A percentile compares a stretch with the other conserved stretches of the same genome.
Evolutionary conservation across 2,329 filamentous ascomycete species (phyloP).

Genomic region (Diatrype stigma): DNA sequence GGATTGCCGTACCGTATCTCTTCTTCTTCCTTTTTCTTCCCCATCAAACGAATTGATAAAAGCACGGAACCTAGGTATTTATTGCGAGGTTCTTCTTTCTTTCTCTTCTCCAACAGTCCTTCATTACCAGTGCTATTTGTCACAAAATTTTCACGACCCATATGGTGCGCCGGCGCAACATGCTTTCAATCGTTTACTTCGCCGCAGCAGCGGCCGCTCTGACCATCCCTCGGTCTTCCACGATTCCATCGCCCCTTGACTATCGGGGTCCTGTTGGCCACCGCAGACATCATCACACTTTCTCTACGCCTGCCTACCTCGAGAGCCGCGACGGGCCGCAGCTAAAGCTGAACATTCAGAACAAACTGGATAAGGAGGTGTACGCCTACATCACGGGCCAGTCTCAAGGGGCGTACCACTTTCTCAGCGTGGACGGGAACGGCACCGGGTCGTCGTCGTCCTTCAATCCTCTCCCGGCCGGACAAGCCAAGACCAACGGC

Average conservation of each 20-base stretch:
- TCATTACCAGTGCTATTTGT: not conserved
- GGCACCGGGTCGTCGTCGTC: not conserved
- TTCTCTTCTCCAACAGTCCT: not conserved
- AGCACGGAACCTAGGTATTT: no score
- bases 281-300: no score
- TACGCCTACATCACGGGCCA: conserved; percentile 33
- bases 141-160: not conserved
- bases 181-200: not conserved
- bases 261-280: not conserved
- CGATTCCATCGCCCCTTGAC: not conserved
- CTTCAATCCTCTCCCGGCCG: not conserved
- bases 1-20: no score
- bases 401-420: conserved; percentile 22
- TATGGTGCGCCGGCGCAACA: not conserved
- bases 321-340: not conserved
- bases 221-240: not conserved
- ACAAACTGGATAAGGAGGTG: conserved; percentile 6
- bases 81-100: no score
- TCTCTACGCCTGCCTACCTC: not conserved
- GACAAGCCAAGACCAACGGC: no score
- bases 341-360: not conserved
- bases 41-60: no score
- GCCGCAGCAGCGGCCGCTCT: not conserved
- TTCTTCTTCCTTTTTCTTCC: no score
- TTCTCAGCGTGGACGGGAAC: conserved; percentile 24